Conservation (phyloP, 1,284 basidiomycete species). For the Austroboletus niveus region DNA sequence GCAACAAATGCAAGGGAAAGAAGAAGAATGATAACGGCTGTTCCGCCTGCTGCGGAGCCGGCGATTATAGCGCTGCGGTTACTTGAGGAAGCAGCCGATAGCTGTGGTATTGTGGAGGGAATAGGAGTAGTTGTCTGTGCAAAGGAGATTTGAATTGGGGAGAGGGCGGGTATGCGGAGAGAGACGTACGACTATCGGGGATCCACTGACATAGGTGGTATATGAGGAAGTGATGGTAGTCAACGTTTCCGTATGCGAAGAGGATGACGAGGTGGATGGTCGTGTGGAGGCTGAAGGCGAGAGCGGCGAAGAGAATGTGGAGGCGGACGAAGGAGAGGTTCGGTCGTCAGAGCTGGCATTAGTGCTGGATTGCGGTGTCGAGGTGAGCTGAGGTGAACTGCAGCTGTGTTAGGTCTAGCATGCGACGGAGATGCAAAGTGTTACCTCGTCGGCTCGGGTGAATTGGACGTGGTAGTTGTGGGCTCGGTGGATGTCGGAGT, state of each 20-base stretch:
- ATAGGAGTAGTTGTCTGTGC: slow-evolving; percentile 12
- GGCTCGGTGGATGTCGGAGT: not conserved
- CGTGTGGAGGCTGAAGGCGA: not conserved
- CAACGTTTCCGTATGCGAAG: not conserved
- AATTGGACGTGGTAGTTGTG: slow-evolving; percentile 1
- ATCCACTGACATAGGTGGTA: slow-evolving; percentile 19
- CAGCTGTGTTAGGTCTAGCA: not conserved
- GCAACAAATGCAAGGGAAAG: slow-evolving; percentile 41
- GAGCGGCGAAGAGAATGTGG: not conserved
- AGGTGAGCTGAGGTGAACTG: not conserved
- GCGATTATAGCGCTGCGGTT: slow-evolving; percentile 44
- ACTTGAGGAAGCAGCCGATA: slow-evolving; percentile 4
- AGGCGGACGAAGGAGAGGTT: not conserved
- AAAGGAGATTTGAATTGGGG: too few species aligned
- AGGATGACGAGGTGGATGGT: too few species aligned
- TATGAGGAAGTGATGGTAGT: slow-evolving; percentile 22
- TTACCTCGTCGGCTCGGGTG: slow-evolving; percentile 18
- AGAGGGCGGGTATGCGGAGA: too few species aligned
- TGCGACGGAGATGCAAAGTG: rapidly evolving
- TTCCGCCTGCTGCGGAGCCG: slow-evolving; percentile 45
- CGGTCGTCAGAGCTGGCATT: not conserved
- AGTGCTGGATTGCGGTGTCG: not conserved
- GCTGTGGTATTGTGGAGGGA: slow-evolving; percentile 20
- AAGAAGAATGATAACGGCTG: slow-evolving; percentile 38
- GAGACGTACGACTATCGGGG: slow-evolving; percentile 16